phyloP scores from a whole-genome alignment of 2,329 filamentous ascomycete species.

The Penicillium sp. region DNA sequence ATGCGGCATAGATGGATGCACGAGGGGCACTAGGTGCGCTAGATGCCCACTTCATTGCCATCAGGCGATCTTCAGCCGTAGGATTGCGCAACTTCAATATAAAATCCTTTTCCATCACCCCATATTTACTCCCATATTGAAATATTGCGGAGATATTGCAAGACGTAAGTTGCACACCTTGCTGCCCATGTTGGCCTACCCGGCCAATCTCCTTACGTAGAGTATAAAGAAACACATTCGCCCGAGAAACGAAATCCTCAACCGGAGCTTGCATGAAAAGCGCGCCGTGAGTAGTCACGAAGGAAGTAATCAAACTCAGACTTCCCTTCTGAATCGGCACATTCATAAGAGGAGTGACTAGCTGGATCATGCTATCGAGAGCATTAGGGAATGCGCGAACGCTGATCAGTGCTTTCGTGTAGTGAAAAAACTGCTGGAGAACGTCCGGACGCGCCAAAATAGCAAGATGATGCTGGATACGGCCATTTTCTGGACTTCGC shows the following conservation, averaged over 20 bases:
- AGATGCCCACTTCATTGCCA: slow-evolving; percentile 24
- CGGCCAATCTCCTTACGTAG: slow-evolving; percentile 52
- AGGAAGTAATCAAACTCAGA: slow-evolving; percentile 49
- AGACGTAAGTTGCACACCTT: slow-evolving; percentile 56
- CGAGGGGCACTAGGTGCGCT: background rate
- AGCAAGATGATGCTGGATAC: slow-evolving; percentile 85
- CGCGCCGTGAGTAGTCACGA: slow-evolving; percentile 56
- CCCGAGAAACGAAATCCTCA: slow-evolving; percentile 42
- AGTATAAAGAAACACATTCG: slow-evolving; percentile 44
- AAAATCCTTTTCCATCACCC: slow-evolving; percentile 31
- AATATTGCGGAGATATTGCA: slow-evolving; percentile 57
- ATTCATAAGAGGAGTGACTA: slow-evolving; percentile 53
- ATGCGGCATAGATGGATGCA: slow-evolving; percentile 2
- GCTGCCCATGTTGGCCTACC: slow-evolving; percentile 51
- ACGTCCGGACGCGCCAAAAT: slow-evolving; percentile 60
- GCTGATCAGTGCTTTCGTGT: slow-evolving; percentile 58
- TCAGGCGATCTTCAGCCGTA: slow-evolving; percentile 9
- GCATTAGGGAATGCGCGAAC: slow-evolving; percentile 57
- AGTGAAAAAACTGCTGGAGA: slow-evolving; percentile 60
- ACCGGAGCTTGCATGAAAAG: slow-evolving; percentile 43
- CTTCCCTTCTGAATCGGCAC: slow-evolving; percentile 33
- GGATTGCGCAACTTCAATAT: slow-evolving; percentile 17
- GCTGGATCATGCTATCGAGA: slow-evolving; percentile 55
- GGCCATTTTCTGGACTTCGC: slow-evolving; percentile 69
- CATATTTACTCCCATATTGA: slow-evolving; percentile 51